Evolutionary conservation across 192 early-diverging fungal species (phyloP).

Genomic region (Entomortierella chlamydospora): DNA sequence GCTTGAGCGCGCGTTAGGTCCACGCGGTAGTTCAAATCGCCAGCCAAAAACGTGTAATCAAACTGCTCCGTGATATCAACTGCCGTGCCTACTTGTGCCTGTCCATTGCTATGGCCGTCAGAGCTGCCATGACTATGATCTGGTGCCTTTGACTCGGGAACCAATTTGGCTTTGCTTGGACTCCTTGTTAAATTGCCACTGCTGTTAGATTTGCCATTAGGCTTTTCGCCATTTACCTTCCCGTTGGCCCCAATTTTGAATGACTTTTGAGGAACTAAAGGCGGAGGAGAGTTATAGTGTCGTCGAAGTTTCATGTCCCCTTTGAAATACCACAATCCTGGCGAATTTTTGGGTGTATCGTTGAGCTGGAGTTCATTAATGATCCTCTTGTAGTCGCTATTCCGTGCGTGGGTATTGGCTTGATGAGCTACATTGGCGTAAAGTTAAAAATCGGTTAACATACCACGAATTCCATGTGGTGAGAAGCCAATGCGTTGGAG

Average conservation of each 20-base stretch:
- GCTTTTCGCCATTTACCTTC: background rate
- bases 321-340: slow-evolving; percentile 41
- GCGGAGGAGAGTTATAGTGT: slow-evolving; percentile 19
- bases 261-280: background rate
- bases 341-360: slow-evolving; percentile 39
- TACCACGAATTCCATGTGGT: background rate
- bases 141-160: too few relatives aligned
- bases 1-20: slow-evolving; percentile 62
- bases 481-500: background rate
- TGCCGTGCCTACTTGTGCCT: background rate
- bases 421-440: slow-evolving; percentile 52
- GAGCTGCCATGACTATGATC: too few relatives aligned
- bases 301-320: slow-evolving; percentile 53
- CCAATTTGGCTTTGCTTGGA: background rate
- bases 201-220: background rate
- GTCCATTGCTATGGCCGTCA: slow-evolving; percentile 1
- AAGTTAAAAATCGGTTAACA: background rate
- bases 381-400: slow-evolving; percentile 59
- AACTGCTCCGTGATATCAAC: slow-evolving; percentile 61
- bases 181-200: background rate
- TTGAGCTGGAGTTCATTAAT: slow-evolving; percentile 59
- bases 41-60: slow-evolving; percentile 76
- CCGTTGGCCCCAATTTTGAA: background rate
- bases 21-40: slow-evolving; percentile 86
- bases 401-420: slow-evolving; percentile 44